Base-by-base conservation (phyloP, 2,329 filamentous ascomycete genomes). In the Zalaria obscura region DNA sequence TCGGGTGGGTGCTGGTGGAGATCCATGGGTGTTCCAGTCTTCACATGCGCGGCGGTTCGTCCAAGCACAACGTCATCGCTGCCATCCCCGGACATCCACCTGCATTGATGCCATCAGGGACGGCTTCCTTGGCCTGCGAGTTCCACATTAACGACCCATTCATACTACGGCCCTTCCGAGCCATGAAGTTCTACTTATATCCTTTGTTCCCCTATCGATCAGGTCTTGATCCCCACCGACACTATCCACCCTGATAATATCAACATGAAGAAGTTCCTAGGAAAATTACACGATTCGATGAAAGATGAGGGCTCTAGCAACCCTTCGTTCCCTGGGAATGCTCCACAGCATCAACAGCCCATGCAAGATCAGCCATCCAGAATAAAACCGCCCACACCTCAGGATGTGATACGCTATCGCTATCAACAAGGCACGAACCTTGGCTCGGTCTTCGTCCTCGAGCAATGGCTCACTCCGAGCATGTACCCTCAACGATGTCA, bases 381-480 rank as follows among this genome's bases (percentile, higher is more conserved):
- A 8, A 64, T 70, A 44, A 58, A 45, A 49, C 54, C 40, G 44
- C 63, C 64, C 4, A 62, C 60, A 4, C 41, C 54, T 1, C 49
- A 57, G 41, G 66, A 61, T 40, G 59, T 74, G 18, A 54, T 70
- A 27, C 63, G 70, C 39, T 78, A 76, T 50, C 68, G 74, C 35
- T 76, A 74, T 48, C 72, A 77, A 44, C 70, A 76, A 51, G 75
- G 73, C 5, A 67, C 66, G 1, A 78, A 78, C 44, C 60, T 78
- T 3, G 74, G 75, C 34, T 68, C 69, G 6, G 63, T 76, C 36
- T 78, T 75, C 53, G 67, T 76, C n/a, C 65, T 76, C 4, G 75
- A 78, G 51, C 64, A 67, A 53, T 78, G 73, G 73, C 62, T 78
- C 3, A 66, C 63, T 35, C 57, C 59, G 2, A 66, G 60, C 42